A percentile compares a stretch with the other conserved stretches of the same genome.
These are phyloP conservation scores for Saccharomycopsis synnaedendra DNA, from an alignment of 805 yeast genomes.

Conservation along the genomic window DNA sequence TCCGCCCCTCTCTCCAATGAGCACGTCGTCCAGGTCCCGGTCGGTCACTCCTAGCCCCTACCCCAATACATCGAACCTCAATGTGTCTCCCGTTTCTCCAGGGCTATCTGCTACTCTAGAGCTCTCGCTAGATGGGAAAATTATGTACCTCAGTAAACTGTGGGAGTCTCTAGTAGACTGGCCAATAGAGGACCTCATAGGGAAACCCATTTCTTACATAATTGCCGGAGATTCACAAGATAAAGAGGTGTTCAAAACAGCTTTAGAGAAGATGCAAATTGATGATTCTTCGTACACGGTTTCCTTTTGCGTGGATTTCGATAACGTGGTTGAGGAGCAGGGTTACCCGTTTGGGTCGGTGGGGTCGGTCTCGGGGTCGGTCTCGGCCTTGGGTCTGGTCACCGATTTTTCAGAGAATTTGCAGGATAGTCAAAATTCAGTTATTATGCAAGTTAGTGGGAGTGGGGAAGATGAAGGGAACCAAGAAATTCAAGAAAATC, in stretches of 20 bases:
- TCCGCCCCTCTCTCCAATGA: no score
- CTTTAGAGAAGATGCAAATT: conserved; percentile 54
- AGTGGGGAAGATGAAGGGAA: no score
- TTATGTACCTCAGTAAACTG: conserved; percentile 60
- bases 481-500: no score
- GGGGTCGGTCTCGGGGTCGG: no score
- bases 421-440: no score
- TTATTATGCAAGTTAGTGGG: no score
- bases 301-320: conserved; percentile 44
- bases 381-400: no score
- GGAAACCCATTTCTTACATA: conserved; percentile 48
- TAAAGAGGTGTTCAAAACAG: conserved; percentile 53
- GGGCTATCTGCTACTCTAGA: conserved; percentile 77
- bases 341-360: no score
- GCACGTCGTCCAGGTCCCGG: no score
- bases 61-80: no score
- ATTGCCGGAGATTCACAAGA: conserved; percentile 58
- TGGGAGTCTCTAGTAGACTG: conserved; percentile 80
- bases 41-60: no score
- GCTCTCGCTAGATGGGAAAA: conserved; percentile 65
- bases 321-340: conserved; percentile 18
- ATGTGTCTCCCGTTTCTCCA: conserved; percentile 14
- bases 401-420: no score
- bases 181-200: conserved; percentile 37
- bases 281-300: conserved; percentile 76